Evolutionary conservation across 1,139 yeast species (phyloP).

Genomic region (Sugiyamaella japonica): DNA sequence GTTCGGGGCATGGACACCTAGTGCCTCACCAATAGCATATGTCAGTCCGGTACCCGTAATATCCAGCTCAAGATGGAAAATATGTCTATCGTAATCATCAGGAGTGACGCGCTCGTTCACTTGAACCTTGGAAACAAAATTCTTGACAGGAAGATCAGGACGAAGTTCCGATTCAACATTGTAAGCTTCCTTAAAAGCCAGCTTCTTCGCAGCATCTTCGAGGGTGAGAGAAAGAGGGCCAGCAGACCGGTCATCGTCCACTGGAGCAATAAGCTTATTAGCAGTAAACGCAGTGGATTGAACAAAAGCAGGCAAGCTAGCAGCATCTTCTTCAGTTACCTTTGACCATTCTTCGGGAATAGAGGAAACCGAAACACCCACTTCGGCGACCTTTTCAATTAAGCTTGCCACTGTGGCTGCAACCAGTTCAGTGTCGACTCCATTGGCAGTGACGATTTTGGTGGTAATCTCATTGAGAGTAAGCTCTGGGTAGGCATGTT

Average conservation of each 20-base stretch:
- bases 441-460: constrained; percentile 77
- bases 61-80: constrained; percentile 96
- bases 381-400: constrained; percentile 39
- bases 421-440: constrained; percentile 77
- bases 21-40: constrained; percentile 94
- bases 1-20: constrained; percentile 94
- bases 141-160: constrained; percentile 87
- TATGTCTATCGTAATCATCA: constrained; percentile 82
- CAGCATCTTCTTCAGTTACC: constrained; percentile 33
- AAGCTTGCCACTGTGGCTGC: constrained; percentile 80
- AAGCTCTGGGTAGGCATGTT: constrained; percentile 60
- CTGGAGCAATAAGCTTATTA: constrained; percentile 16
- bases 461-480: constrained; percentile 66
- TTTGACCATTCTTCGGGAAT: constrained; percentile 26
- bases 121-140: constrained; percentile 84
- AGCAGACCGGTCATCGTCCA: constrained; percentile 17
- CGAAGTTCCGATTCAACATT: constrained; percentile 58
- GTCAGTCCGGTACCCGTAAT: constrained; percentile 85
- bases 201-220: constrained; percentile 63
- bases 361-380: constrained; percentile 39
- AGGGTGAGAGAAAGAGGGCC: constrained; percentile 51
- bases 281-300: constrained; percentile 32
- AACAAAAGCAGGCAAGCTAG: constrained; percentile 41
- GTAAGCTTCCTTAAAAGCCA: constrained; percentile 82
- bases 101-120: constrained; percentile 96